phyloP scores from a whole-genome alignment of 2,329 filamentous ascomycete genomes.

The Paracorniculantispora psalliotae region DNA sequence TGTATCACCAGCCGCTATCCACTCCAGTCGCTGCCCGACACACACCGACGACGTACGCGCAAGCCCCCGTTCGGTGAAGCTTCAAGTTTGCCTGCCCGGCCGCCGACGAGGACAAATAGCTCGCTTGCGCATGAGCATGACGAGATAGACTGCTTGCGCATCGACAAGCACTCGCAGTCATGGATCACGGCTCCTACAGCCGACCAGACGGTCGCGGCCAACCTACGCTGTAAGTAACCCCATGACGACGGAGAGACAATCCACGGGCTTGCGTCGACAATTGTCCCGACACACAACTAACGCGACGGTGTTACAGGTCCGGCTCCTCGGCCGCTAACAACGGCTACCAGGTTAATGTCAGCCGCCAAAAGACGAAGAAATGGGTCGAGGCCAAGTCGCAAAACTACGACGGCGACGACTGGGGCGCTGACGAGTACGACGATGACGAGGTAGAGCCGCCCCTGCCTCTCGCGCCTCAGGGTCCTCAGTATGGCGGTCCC shows the following conservation, averaged over 20 bases:
- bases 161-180: neutral
- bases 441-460: constrained; percentile 39
- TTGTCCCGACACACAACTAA: too few relatives aligned
- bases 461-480: neutral
- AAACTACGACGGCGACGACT: constrained; percentile 89
- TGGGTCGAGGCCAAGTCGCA: constrained; percentile 87
- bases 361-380: constrained; percentile 85
- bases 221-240: constrained; percentile 6
- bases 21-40: neutral
- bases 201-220: constrained; percentile 13
- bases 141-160: neutral
- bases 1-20: neutral
- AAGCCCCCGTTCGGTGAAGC: neutral
- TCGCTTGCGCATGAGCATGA: neutral
- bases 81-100: too few relatives aligned
- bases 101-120: neutral
- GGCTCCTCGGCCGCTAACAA: constrained; percentile 17
- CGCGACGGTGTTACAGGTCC: neutral
- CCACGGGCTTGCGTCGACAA: too few relatives aligned
- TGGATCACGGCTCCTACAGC: constrained; percentile 14
- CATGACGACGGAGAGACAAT: too few relatives aligned
- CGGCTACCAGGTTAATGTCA: constrained; percentile 77
- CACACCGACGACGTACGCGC: neutral
- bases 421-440: constrained; percentile 71
- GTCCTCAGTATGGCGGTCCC: constrained; percentile 3